Conservation (phyloP, 768 basidiomycete species). For the Galerina sulciceps region DNA sequence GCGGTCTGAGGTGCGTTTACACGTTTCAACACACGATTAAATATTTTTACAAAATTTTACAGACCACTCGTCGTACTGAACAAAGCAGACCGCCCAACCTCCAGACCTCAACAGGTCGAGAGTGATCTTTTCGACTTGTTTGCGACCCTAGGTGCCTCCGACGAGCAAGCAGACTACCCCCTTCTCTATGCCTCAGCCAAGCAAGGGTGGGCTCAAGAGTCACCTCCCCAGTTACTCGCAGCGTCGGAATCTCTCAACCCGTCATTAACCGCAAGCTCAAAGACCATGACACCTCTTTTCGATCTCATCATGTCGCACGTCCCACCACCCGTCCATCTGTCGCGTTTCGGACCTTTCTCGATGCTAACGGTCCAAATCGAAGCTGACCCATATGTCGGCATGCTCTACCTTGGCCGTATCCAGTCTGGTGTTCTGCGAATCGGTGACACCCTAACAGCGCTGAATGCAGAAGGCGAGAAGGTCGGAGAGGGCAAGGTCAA, state of each 20-base stretch:
- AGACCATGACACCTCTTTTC: slow-evolving; percentile 48
- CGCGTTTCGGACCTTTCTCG: slow-evolving; percentile 43
- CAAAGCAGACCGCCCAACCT: slow-evolving; percentile 49
- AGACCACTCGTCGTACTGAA: slow-evolving; percentile 56
- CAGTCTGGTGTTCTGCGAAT: slow-evolving; percentile 42
- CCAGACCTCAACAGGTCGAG: slow-evolving; percentile 50
- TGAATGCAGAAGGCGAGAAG: slow-evolving; percentile 46
- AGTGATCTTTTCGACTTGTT: slow-evolving; percentile 55
- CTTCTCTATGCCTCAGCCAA: slow-evolving; percentile 55
- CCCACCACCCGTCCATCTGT: slow-evolving; percentile 42
- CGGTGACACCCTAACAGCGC: slow-evolving; percentile 43
- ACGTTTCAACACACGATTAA: background rate
- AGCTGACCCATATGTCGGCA: slow-evolving; percentile 53
- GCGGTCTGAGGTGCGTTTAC: slow-evolving; percentile 43
- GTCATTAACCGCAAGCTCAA: slow-evolving; percentile 10
- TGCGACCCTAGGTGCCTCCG: slow-evolving; percentile 52
- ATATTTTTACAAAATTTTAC: background rate
- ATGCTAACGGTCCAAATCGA: slow-evolving; percentile 60
- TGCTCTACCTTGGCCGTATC: slow-evolving; percentile 50
- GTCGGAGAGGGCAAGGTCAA: slow-evolving; percentile 56
- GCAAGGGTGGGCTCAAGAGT: slow-evolving; percentile 49
- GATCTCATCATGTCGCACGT: slow-evolving; percentile 50
- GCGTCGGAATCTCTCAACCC: slow-evolving; percentile 18
- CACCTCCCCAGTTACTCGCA: slow-evolving; percentile 20
- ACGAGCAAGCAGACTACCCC: slow-evolving; percentile 56